These are phyloP conservation scores for Mucuna pruriens DNA, from an alignment of 306 rosid species.

Conservation along the genomic window DNA sequence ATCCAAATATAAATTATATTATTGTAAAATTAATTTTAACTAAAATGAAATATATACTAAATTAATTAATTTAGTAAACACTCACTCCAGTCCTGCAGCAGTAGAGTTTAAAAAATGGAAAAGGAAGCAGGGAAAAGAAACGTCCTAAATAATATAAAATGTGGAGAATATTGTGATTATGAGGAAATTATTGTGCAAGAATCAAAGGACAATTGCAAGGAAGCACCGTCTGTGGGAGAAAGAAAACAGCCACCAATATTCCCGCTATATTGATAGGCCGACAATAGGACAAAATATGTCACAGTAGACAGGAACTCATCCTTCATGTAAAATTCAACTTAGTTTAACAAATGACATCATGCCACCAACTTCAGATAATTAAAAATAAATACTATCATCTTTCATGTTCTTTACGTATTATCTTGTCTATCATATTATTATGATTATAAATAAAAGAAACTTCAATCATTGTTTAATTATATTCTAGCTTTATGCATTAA, in stretches of 20 bases:
- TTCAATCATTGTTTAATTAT: not conserved
- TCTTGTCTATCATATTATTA: not conserved
- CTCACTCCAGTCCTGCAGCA: too few species aligned
- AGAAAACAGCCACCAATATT: constrained; percentile 74
- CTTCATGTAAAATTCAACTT: constrained; percentile 25
- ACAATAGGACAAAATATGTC: constrained; percentile 90
- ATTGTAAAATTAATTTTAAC: too few species aligned
- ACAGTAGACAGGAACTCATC: constrained; percentile 57
- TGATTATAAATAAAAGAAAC: not conserved
- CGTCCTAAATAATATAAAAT: not conserved
- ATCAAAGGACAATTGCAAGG: constrained; percentile 21
- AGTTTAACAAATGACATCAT: constrained; percentile 38
- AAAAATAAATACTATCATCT: not conserved
- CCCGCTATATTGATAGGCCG: constrained; percentile 95
- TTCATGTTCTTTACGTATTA: constrained; percentile 35
- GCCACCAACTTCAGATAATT: constrained; percentile 36
- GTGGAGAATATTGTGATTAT: not conserved
- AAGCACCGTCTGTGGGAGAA: constrained; percentile 30
- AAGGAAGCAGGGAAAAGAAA: not conserved
- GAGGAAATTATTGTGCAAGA: constrained; percentile 3
- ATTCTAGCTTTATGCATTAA: constrained; percentile 5
- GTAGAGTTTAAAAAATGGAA: not conserved
- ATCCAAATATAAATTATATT: too few species aligned
- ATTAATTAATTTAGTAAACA: too few species aligned
- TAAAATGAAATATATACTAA: too few species aligned